Percentiles rank a stretch among this genome's conserved stretches.
Conservation (phyloP, 1,284 basidiomycete genomes). For the Rhodotorula sp. region DNA sequence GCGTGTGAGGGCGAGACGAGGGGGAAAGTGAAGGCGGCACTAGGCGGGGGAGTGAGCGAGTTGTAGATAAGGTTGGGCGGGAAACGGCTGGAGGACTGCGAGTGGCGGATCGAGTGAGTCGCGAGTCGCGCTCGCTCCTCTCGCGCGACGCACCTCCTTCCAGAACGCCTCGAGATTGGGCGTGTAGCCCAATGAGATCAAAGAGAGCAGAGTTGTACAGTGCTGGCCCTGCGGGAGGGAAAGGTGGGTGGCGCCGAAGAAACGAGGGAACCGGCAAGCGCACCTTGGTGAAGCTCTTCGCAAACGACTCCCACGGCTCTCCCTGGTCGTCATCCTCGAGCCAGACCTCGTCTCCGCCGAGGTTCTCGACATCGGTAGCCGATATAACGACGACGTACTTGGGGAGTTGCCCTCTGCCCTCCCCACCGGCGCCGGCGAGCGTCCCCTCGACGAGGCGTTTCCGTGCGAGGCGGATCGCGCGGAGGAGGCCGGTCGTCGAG, state of each 20-base stretch:
- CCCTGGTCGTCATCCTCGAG: constrained; percentile 33
- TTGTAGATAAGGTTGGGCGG: constrained; percentile 37
- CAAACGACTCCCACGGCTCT: constrained; percentile 34
- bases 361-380: constrained; percentile 35
- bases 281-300: constrained; percentile 36
- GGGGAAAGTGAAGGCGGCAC: constrained; percentile 26
- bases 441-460: constrained; percentile 28
- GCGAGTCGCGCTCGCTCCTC: too few relatives aligned
- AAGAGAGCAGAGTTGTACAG: constrained; percentile 36
- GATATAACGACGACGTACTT: constrained; percentile 41
- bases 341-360: constrained; percentile 35
- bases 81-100: constrained; percentile 33
- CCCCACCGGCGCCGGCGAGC: constrained; percentile 27
- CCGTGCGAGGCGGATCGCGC: constrained; percentile 36
- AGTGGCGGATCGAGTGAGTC: neutral
- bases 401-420: constrained; percentile 32
- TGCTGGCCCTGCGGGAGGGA: constrained; percentile 21
- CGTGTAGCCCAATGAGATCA: constrained; percentile 38
- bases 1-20: constrained; percentile 28
- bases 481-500: constrained; percentile 30
- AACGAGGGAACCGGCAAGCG: neutral
- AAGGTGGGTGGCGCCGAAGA: too few relatives aligned
- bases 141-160: constrained; percentile 14
- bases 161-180: constrained; percentile 41
- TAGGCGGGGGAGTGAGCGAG: constrained; percentile 13